Evolutionary conservation across 2,329 filamentous ascomycete species (phyloP).

Genomic region (Botryotinia narcissicola): DNA sequence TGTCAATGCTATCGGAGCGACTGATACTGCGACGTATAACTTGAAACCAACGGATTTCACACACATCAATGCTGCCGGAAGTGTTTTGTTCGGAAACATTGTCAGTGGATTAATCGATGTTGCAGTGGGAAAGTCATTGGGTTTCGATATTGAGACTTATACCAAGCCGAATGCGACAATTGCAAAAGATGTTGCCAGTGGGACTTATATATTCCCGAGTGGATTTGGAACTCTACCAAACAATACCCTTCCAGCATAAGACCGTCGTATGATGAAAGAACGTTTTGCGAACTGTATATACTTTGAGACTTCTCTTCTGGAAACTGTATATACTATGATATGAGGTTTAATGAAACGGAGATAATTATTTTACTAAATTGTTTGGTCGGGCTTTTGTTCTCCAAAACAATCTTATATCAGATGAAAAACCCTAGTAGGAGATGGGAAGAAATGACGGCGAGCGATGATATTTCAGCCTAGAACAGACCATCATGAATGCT

Average conservation of each 20-base stretch:
- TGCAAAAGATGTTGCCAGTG: neutral
- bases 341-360: neutral
- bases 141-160: neutral
- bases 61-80: slow-evolving; percentile 47
- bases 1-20: slow-evolving; percentile 46
- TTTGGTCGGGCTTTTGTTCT: neutral
- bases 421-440: neutral
- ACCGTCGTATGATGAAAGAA: neutral
- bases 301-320: neutral
- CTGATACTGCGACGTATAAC: slow-evolving; percentile 45
- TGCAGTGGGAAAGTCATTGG: neutral
- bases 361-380: too few relatives aligned
- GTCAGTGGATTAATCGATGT: slow-evolving; percentile 42
- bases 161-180: slow-evolving; percentile 1
- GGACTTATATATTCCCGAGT: slow-evolving; percentile 5
- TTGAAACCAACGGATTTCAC: slow-evolving; percentile 46
- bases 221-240: slow-evolving; percentile 17
- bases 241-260: slow-evolving; percentile 8
- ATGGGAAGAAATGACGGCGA: neutral
- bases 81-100: slow-evolving; percentile 47
- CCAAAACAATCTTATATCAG: neutral
- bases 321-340: neutral
- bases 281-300: neutral
- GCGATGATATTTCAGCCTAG: neutral
- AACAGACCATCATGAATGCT: neutral